Evolutionary conservation across 768 basidiomycete species (phyloP), one percentile per base, ranked within the genome.

Genomic region (Mycena maculata): DNA sequence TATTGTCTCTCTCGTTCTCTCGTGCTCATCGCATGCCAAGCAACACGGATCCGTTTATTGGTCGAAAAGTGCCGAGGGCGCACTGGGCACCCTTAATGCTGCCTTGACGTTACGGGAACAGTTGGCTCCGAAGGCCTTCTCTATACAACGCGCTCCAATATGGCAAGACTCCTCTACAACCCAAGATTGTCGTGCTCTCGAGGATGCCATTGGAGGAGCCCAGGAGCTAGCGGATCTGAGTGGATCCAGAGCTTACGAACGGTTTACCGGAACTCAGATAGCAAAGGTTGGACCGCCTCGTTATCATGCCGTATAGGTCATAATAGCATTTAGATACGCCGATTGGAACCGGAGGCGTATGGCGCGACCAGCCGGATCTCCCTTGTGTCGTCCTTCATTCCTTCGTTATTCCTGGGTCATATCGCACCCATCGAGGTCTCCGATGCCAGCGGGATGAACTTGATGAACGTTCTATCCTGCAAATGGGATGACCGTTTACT

Each of bases 131-230:
- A 75, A 73, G 10, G 93, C 93, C 3, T 94, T 95, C 76, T 88
- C 92, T 8, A 78, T 88, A 15, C 82, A 82, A 2, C 84, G 84
- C 67, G 86, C 91, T 4, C 93, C 94, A 12, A 95, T 95, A 73
- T 96, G 95, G 94, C 94, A 96, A 76, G 95, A 96, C 77, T 93
- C 93, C 1, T 94, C 93, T 0, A 95, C 94, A 0, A 90, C 88
- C 0, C 78, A 80, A 45, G 93, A 95, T 71, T 96, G 94, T 74
- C 80, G 80, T 60, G 85, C 83, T 63, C 79, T 96, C 45, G 92
- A 95, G 73, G 83, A 81, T 0, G 83, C 81, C 39, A 79, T 92
- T 12, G 93, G 93, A 39, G 92, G 93, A 6, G 78, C 90, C 0
- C 90, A 92, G 65, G 86, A 78, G 7, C 81, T 96, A 10, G 90